Evolutionary conservation across 2,329 filamentous ascomycete genomes (phyloP), one percentile per base, ranked within the genome.

Genomic region (Metarhizium anisopliae): DNA sequence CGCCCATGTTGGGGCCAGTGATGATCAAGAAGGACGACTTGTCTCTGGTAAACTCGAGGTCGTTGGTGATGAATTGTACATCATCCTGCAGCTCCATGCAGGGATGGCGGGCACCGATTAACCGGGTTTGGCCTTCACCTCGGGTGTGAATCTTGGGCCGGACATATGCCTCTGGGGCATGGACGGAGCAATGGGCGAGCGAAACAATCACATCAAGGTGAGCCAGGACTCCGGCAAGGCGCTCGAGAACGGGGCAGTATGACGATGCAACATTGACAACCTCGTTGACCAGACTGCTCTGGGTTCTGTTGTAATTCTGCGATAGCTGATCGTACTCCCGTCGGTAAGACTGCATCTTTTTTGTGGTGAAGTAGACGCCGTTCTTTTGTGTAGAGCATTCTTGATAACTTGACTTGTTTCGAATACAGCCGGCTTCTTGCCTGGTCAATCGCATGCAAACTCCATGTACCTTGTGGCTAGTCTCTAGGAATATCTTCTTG

Each of bases 1-100:
- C 94, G 63, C 94, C 95, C 94, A 99, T 99, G 72, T 99, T 99
- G 52, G 94, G 94, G 0, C 94, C 94, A 0, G 93, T 97, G 68
- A 97, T 96, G 74, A 96, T 93, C 43, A 96, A 79, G 72, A 99
- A 97, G 3, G 93, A 91, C 0, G 90, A 95, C 51, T 82, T 79
- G 56, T 86, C 85, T 8, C 91, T 85, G 5, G 83, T 79, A 42
- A 99, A 83, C 54, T 85, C 84, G 25, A 97, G 90, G 63, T 99
- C 93, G 69, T 99, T 99, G 56, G 93, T 96, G 72, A 99, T 99
- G 75, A 99, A 99, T 59, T 93, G 92, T 47, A 99, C 86, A 66
- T 99, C 94, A 65, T 99, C 95, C 72, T 99, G 94, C 83, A 96
- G 92, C 70, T 99, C 94, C 83, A 99, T 89, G 68, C 94, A 99